Percentiles rank a stretch among this genome's conserved stretches.
These are phyloP conservation scores for Melastoma malabathricum DNA, from an alignment of 345 rosid species.

Conservation along the genomic window DNA sequence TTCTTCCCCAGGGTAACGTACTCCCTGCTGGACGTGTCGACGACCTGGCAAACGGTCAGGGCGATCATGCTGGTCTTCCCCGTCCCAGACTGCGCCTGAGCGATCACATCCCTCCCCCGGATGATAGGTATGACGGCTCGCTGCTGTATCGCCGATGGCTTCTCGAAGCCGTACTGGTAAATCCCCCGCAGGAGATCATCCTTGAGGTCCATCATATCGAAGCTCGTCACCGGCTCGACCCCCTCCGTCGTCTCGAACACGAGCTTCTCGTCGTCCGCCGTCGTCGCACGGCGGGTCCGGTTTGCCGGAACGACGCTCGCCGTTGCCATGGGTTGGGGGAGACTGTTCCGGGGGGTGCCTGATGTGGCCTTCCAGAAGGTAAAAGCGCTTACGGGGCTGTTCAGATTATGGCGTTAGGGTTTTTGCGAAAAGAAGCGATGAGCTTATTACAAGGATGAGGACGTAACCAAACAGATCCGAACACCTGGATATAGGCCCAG, in stretches of 20 bases:
- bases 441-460: no score
- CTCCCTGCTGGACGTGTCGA: slow-evolving; percentile 68
- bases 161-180: slow-evolving; percentile 78
- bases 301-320: slow-evolving; percentile 18
- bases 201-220: slow-evolving; percentile 75
- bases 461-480: no score
- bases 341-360: no score
- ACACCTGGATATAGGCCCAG: no score
- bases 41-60: slow-evolving; percentile 76
- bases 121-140: slow-evolving; percentile 90
- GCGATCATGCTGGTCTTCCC: slow-evolving; percentile 97
- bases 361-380: no score
- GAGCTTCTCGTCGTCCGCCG: slow-evolving; percentile 35
- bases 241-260: slow-evolving; percentile 87
- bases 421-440: no score
- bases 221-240: slow-evolving; percentile 67
- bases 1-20: slow-evolving; percentile 14
- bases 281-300: slow-evolving; percentile 18
- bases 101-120: slow-evolving; percentile 84
- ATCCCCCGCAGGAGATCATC: slow-evolving; percentile 76
- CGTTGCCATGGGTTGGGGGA: no score
- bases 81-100: slow-evolving; percentile 97
- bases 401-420: no score
- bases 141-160: slow-evolving; percentile 94
- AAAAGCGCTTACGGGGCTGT: no score